These are phyloP conservation scores for Plasmodium relictum DNA, from an alignment of 169 alveolate species.

Conservation along the genomic window DNA sequence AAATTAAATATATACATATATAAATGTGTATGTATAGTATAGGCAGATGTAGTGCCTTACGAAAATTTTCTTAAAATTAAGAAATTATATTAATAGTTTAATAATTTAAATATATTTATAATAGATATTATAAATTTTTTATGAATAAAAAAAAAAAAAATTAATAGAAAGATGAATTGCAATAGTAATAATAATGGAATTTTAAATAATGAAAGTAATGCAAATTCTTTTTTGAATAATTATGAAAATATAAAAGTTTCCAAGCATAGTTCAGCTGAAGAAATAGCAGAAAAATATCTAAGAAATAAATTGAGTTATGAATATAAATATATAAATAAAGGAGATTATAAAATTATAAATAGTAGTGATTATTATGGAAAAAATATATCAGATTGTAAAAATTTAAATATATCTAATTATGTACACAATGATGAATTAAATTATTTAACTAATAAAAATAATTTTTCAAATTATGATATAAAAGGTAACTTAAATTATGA, in stretches of 20 bases:
- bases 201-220: conserved; percentile 8
- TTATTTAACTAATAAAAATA: conserved; percentile 20
- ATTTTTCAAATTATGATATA: conserved; percentile 18
- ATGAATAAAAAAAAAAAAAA: not conserved
- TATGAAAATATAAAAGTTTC: conserved; percentile 57
- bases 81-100: not conserved
- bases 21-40: not conserved
- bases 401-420: not conserved
- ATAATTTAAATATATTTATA: not conserved
- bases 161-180: conserved; percentile 28
- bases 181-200: not conserved
- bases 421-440: not conserved
- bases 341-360: conserved; percentile 13
- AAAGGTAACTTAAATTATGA: conserved; percentile 21
- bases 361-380: conserved; percentile 15
- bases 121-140: not conserved
- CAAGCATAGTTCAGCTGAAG: conserved; percentile 65
- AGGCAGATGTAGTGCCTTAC: not conserved
- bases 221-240: conserved; percentile 12
- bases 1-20: not conserved
- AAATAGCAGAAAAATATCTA: conserved; percentile 73
- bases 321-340: conserved; percentile 31
- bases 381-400: conserved; percentile 1
- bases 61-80: not conserved
- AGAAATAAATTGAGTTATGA: conserved; percentile 59